Evolutionary conservation across 768 basidiomycete genomes (phyloP).

Genomic region (Auriscalpium microsporum): DNA sequence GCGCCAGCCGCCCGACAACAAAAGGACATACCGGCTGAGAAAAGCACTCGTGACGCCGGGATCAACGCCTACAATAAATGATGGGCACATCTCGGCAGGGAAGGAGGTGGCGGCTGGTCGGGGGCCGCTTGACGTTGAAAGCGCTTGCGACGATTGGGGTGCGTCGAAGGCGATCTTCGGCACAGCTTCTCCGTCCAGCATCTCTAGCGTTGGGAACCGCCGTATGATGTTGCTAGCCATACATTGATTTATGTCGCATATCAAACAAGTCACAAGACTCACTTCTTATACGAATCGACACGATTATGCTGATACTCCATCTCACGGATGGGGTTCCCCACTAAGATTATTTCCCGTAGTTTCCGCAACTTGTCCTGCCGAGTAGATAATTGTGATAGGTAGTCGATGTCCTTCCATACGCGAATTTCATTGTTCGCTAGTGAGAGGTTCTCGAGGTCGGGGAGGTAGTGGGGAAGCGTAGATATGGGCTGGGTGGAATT

Average conservation of each 20-base stretch:
- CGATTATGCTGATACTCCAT: slow-evolving; percentile 47
- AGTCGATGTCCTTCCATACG: slow-evolving; percentile 62
- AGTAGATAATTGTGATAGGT: slow-evolving; percentile 52
- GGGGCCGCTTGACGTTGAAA: slow-evolving; percentile 26
- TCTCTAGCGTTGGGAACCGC: slow-evolving; percentile 72
- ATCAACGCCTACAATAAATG: slow-evolving; percentile 71
- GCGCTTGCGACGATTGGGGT: slow-evolving; percentile 42
- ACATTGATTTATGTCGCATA: background rate
- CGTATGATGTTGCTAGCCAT: slow-evolving; percentile 62
- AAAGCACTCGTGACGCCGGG: slow-evolving; percentile 63
- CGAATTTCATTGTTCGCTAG: slow-evolving; percentile 69
- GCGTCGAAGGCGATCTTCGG: slow-evolving; percentile 74
- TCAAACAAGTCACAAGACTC: slow-evolving; percentile 15
- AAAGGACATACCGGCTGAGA: slow-evolving; percentile 54
- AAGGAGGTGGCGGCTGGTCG: slow-evolving; percentile 61
- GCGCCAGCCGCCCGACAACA: background rate
- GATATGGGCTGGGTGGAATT: slow-evolving; percentile 48
- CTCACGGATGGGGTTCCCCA: slow-evolving; percentile 70
- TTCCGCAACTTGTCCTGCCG: slow-evolving; percentile 50
- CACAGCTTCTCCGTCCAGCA: slow-evolving; percentile 79
- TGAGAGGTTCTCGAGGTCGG: slow-evolving; percentile 72
- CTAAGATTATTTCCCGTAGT: slow-evolving; percentile 64
- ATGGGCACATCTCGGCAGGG: slow-evolving; percentile 64
- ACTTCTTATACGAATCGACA: slow-evolving; percentile 65
- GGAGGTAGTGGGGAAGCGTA: slow-evolving; percentile 64